These are phyloP conservation scores for Exophiala phaeomuriformis DNA, from an alignment of 2,329 filamentous ascomycete species.

Conservation along the genomic window DNA sequence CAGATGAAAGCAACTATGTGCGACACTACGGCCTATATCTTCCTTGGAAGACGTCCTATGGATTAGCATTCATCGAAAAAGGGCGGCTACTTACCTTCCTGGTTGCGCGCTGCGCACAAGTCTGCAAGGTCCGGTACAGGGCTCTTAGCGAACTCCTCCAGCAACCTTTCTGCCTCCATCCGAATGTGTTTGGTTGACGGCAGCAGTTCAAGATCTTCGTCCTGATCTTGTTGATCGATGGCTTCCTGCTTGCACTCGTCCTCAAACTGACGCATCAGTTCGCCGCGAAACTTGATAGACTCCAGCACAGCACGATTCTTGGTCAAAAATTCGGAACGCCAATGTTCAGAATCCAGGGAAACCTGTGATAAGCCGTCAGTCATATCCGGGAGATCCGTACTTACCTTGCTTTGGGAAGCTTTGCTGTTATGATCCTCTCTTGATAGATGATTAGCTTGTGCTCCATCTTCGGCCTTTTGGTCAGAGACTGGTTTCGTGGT, in stretches of 20 bases:
- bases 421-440: no score
- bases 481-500: no score
- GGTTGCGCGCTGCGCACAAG: not conserved
- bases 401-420: no score
- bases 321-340: slow-evolving; percentile 1
- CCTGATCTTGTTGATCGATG: not conserved
- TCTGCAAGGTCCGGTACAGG: not conserved
- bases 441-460: no score
- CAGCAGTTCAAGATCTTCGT: not conserved
- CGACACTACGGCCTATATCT: no score
- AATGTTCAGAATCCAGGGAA: not conserved
- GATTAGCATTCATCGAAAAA: no score
- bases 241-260: slow-evolving; percentile 1
- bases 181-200: slow-evolving; percentile 2
- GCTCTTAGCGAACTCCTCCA: slow-evolving; percentile 5
- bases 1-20: no score
- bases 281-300: slow-evolving; percentile 7
- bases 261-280: slow-evolving; percentile 7
- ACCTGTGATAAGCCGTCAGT: not conserved
- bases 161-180: slow-evolving; percentile 2
- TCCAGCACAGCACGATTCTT: slow-evolving; percentile 9
- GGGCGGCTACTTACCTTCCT: not conserved
- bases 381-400: not conserved
- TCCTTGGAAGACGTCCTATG: no score
- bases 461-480: no score